Conservation (phyloP, 2,329 filamentous ascomycete species). For the Nakataea oryzae region DNA sequence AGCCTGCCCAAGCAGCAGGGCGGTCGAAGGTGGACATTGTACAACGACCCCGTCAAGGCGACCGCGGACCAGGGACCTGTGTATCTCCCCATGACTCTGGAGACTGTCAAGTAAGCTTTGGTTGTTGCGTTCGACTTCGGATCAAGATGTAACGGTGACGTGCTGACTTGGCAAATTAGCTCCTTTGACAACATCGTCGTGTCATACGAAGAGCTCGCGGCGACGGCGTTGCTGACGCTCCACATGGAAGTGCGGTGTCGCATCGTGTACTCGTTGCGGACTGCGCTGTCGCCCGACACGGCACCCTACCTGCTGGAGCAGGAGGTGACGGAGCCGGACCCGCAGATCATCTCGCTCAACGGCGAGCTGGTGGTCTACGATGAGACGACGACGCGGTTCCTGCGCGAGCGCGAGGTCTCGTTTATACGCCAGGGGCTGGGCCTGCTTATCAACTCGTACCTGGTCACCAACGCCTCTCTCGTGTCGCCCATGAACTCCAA, state of each 20-base stretch:
- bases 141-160: neutral
- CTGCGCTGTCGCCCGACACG: constrained; percentile 47
- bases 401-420: constrained; percentile 58
- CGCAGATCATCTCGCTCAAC: constrained; percentile 74
- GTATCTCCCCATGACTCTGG: constrained; percentile 77
- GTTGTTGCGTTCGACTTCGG: neutral
- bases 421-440: constrained; percentile 73
- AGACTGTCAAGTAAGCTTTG: constrained; percentile 63
- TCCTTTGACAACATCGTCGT: constrained; percentile 80
- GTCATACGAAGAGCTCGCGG: constrained; percentile 72
- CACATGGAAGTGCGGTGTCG: constrained; percentile 84
- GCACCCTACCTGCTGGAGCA: constrained; percentile 58
- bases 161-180: constrained; percentile 24
- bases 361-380: constrained; percentile 79
- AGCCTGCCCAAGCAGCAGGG: constrained; percentile 41
- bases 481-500: constrained; percentile 76
- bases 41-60: constrained; percentile 51
- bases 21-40: constrained; percentile 68
- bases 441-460: constrained; percentile 65
- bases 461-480: constrained; percentile 60
- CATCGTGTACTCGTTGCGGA: constrained; percentile 67
- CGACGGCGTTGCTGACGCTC: constrained; percentile 70
- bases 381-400: constrained; percentile 63
- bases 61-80: constrained; percentile 55
- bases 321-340: constrained; percentile 66